Base-by-base conservation (phyloP, 208 protist genomes). In the Leishmania gerbilli region DNA sequence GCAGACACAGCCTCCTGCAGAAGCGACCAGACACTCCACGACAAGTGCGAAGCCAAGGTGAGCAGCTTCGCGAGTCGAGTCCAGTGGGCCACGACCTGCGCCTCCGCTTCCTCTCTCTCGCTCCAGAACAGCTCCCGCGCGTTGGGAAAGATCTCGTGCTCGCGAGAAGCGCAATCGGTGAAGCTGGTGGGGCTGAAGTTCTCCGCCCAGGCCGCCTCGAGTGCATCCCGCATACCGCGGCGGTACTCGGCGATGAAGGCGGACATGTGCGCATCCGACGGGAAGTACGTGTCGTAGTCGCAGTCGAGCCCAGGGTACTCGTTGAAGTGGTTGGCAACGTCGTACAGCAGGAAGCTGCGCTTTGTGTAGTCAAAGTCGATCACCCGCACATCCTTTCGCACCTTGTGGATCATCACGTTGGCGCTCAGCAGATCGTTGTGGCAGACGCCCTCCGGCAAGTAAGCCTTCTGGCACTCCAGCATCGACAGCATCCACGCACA, bases 281-380 rank as follows among this genome's bases (percentile, higher is more conserved):
- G 97, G 79, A 96, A 98, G 81, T 93, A 92, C 21, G 68, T 79
- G 42, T 77, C 86, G 79, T 97, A 98, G 85, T 98, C 90, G 84
- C 94, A 97, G 53, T 98, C 93, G 5, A 98, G 88, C 6, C 95
- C 97, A 2, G 90, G 87, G 88, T 97, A 97, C 84, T 99, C 97
- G 83, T 95, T 95, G 77, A 99, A 97, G 88, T 98, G 94, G 82
- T 99, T 99, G 6, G 92, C 97, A 56, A 97, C 82, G 75, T 99
- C 97, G 81, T 96, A 99, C 0, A 95, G 77, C 74, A 96, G 79
- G 77, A 91, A 98, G 83, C 97, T 94, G 17, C 93, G 89, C 72
- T 89, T 92, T 0, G 89, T 91, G 87, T 99, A 99, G 78, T 99
- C 97, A 84, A 97, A 99, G 87, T 99, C 97, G 84, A 99, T 99